Evolutionary conservation across 345 rosid genomes (phyloP).

Genomic region (Laguncularia racemosa): DNA sequence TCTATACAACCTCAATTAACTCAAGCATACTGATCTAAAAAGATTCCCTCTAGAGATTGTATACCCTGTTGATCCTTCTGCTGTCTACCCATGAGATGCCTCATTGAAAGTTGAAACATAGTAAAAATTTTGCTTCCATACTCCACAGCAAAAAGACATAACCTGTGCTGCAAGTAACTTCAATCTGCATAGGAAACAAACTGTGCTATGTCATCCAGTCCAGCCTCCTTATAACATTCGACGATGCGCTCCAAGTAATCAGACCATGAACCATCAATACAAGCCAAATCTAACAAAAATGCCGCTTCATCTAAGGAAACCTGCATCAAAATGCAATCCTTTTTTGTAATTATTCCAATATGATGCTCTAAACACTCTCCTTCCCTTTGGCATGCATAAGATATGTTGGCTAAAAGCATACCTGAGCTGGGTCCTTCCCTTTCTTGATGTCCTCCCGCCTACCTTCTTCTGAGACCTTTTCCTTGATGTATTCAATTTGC

Average conservation of each 20-base stretch:
- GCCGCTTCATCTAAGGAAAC: constrained; percentile 73
- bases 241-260: constrained; percentile 45
- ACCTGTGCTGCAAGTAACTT: not conserved
- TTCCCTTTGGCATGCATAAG: no score
- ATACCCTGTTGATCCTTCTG: not conserved
- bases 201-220: constrained; percentile 49
- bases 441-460: constrained; percentile 67
- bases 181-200: constrained; percentile 52
- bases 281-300: constrained; percentile 85
- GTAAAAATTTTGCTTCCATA: no score
- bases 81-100: no score
- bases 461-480: constrained; percentile 78
- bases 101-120: no score
- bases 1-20: no score
- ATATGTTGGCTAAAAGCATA: constrained; percentile 9
- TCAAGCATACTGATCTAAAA: no score
- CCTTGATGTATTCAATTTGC: constrained; percentile 74
- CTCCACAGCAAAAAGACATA: no score
- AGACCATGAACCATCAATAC: constrained; percentile 78
- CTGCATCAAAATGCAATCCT: constrained; percentile 17
- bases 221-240: constrained; percentile 67
- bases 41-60: no score
- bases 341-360: not conserved
- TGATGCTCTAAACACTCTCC: no score
- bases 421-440: constrained; percentile 80